These are phyloP conservation scores for Linum trigynum DNA, from an alignment of 345 rosid species.

Conservation along the genomic window DNA sequence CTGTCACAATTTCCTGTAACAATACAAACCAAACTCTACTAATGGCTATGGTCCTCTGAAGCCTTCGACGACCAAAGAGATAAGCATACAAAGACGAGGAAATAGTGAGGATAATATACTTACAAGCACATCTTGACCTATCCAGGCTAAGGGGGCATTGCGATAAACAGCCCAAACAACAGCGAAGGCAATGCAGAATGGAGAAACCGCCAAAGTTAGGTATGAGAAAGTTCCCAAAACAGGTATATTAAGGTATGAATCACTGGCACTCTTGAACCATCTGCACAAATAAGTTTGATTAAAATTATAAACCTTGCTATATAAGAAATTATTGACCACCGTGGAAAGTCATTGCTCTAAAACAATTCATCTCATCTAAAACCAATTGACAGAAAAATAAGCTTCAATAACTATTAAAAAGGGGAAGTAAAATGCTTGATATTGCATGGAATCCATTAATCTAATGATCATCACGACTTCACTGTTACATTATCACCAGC, in stretches of 20 bases:
- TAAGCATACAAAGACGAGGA: not conserved
- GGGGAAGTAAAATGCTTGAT: no score
- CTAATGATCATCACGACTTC: no score
- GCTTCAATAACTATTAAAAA: not conserved
- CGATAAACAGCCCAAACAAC: constrained; percentile 88
- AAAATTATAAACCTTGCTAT: not conserved
- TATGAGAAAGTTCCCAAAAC: constrained; percentile 74
- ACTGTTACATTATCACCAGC: no score
- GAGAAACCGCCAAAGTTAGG: constrained; percentile 80
- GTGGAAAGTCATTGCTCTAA: not conserved
- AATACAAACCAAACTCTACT: not conserved
- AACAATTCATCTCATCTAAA: not conserved
- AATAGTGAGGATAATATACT: constrained; percentile 17
- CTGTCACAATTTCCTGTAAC: not conserved
- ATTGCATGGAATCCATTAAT: no score
- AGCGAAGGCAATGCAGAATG: constrained; percentile 85
- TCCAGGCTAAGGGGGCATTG: constrained; percentile 63
- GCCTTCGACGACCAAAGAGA: not conserved
- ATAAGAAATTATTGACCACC: not conserved
- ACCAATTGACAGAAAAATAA: not conserved
- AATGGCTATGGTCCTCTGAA: not conserved
- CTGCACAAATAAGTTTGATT: constrained; percentile 28
- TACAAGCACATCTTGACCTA: constrained; percentile 98
- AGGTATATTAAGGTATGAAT: constrained; percentile 69
- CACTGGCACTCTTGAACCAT: constrained; percentile 68